Evolutionary conservation across 176 grass and related monocot genomes (phyloP), one percentile per base, ranked within the genome.

Genomic region (barley (Hordeum vulgare)): DNA sequence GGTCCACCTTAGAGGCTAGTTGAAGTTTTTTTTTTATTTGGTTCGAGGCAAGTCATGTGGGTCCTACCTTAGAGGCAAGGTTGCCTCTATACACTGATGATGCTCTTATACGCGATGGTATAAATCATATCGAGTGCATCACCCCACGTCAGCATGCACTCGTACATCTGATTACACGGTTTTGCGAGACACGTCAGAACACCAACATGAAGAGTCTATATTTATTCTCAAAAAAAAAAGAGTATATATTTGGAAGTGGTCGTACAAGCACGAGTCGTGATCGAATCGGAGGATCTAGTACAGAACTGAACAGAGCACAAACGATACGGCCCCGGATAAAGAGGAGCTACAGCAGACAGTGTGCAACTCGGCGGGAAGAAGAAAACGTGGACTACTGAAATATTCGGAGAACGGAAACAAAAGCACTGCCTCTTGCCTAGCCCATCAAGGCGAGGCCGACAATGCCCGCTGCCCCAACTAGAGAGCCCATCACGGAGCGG

Each of bases 381-480:
- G 35, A 72, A 84, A 59, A 71, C 60, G 31, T 28, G 14, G 3
- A 27, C 29, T 11, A 27, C 29, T 11, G 76, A 14, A 66, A 1
- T 27, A 3, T 2, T 56, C 9, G 0, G 65, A 64, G 80, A 25
- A 72, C 4, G 68, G 37, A 72, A 72, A 34, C 18, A 27, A 36
- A 18, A 71, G 81, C 89, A 92, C 87, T 87, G 92, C 84, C 84
- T 92, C 89, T 94, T 37, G 21, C 81, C 89, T 92, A 92, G 86
- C 27, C 87, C 89, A 92, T 76, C 7, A 94, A 80, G 7, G 81
- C 81, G 83, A 92, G 66, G 74, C 74, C 84, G 17, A 76, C 61
- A 35, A 94, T 51, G 0, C 75, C 85, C n/a, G 81, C 24, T 5
- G 88, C 80, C 1, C 81, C 87, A 75, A 34, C 80, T 13, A 82